Base-by-base conservation (phyloP, 2,329 filamentous ascomycete species). In the Bipolaris zeicola region DNA sequence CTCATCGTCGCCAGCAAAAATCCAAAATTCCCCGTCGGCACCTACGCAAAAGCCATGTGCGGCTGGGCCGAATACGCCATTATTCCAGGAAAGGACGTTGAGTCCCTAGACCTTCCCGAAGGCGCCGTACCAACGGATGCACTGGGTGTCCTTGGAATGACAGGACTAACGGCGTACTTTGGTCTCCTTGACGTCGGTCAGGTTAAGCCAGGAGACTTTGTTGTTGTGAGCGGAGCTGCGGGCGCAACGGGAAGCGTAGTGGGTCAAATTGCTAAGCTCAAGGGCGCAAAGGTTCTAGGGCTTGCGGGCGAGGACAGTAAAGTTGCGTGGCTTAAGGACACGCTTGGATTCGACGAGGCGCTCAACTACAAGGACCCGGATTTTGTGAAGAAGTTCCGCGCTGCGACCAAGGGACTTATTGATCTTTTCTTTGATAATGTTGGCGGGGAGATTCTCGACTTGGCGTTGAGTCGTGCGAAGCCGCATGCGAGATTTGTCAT, bases 201-300 rank as follows among this genome's bases (percentile, higher is more conserved):
- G 52, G 85, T 89, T 38, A 86, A 88, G 73, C 74, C 83, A 0
- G 89, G 89, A 4, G 89, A 93, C 62, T 87, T 89, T 3, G 89
- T 94, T 1, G 89, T 93, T 6, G 88, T 94, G 0, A 89, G 86
- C 7, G 90, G 89, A 6, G 90, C 90, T 1, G 90, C 90, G 0
- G 90, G 90, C 2, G 90, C 90, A 0, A 93, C 90, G 0, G 90
- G 90, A 1, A 89, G 84, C 68, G 85, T 93, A 1, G 90, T 86
- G 0, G 89, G 89, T 0, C 90, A 94, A 77, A 91, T 93, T 63
- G 89, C 89, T 16, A 92, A 91, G 79, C 77, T 91, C 50, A 86
- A 87, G 74, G 90, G 80, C 1, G 80, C 76, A 56, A 78, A 67
- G 55, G 80, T 85, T 3, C 69, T 84, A 20, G 83, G 82, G 3